Evolutionary conservation across 2,329 filamentous ascomycete genomes (phyloP), one percentile per base, ranked within the genome.

Genomic region (Aspergillus quadrilineatus): DNA sequence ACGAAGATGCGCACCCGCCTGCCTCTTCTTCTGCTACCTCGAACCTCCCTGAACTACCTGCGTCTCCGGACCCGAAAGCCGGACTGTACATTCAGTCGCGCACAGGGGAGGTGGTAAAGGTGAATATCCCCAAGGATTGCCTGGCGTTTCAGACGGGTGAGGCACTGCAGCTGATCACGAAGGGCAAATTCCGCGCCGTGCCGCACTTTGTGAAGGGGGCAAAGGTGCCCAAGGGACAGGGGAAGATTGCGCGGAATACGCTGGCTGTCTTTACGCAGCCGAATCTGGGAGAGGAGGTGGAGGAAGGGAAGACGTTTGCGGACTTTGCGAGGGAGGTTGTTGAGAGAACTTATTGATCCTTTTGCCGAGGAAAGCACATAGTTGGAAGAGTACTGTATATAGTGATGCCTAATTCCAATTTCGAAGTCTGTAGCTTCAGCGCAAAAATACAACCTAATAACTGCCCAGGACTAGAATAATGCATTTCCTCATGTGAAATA

Each of bases 241-340:
- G 77, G 1, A 77, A 78, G 29, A 82, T 92, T 58, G 89, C 89
- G 29, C 79, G 89, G 57, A 97, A 97, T 76, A 99, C 94, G 8
- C 76, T 99, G 63, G 94, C 94, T 0, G 92, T 97, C 8, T 99
- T 97, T 69, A 99, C 93, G 57, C 94, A 99, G 81, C 94, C 94
- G 26, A 96, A 97, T 77, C 74, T 97, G 83, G 87, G 85, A 0
- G 80, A 86, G 57, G 78, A 85, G 34, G 82, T 93, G 6, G 85
- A 83, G 63, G 81, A 84, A 12, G 93, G 92, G 0, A 85, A 89
- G 79, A 89, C 82, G 1, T 93, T 90, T 75, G 78, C 84, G 45
- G 82, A 83, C 17, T 93, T 90, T 71, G 86, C 87, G 2, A 89
- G 89, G 83, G 89, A 90, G 70, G 87, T 92, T 47, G 89, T 92